Percentiles rank a stretch among this genome's conserved stretches.
Evolutionary conservation across 1,284 basidiomycete genomes (phyloP).

Genomic region (Cutaneotrichosporon mucoides): DNA sequence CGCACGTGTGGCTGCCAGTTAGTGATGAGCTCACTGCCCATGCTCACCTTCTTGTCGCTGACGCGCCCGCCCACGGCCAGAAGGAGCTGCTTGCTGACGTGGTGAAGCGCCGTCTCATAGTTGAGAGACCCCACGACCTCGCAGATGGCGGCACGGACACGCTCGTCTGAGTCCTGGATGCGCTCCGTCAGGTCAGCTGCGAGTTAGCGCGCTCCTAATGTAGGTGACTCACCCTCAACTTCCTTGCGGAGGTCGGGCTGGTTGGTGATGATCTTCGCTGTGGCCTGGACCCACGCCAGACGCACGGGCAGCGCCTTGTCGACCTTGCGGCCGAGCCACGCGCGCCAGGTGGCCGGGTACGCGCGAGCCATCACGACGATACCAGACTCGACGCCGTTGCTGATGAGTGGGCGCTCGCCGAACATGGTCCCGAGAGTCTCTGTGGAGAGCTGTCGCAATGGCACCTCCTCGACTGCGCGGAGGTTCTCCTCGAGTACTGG

Average conservation of each 20-base stretch:
- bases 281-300: constrained; percentile 70
- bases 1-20: constrained; percentile 67
- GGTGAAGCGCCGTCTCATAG: constrained; percentile 83
- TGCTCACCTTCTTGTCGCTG: constrained; percentile 75
- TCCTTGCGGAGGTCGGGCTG: constrained; percentile 65
- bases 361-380: constrained; percentile 63
- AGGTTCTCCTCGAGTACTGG: constrained; percentile 91
- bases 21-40: not conserved
- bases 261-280: constrained; percentile 60
- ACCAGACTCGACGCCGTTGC: constrained; percentile 55
- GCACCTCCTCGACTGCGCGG: constrained; percentile 63
- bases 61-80: constrained; percentile 66
- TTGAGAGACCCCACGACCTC: constrained; percentile 77
- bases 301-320: constrained; percentile 73
- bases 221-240: constrained; percentile 60
- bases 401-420: constrained; percentile 59
- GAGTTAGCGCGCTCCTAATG: constrained; percentile 13
- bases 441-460: constrained; percentile 72
- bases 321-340: constrained; percentile 74
- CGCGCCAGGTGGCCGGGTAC: constrained; percentile 78
- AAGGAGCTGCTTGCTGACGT: constrained; percentile 65
- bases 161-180: constrained; percentile 83
- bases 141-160: constrained; percentile 79
- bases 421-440: constrained; percentile 87
- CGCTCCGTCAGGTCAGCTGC: constrained; percentile 64